Base-by-base conservation (phyloP, 1,139 yeast genomes). In the Hansenula lynferdii region DNA sequence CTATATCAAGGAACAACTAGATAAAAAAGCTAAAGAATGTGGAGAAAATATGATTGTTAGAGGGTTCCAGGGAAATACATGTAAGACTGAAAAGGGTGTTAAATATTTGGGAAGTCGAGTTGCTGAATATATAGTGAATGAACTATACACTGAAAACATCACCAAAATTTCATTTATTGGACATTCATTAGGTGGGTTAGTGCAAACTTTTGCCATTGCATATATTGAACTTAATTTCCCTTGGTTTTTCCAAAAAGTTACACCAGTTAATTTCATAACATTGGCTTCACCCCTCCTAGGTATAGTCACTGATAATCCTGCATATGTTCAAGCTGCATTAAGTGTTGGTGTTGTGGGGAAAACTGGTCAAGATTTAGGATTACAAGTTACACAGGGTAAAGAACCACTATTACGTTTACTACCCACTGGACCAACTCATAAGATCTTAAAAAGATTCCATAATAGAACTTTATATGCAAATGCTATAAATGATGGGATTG, bases 241-340 rank as follows among this genome's bases (percentile, higher is more conserved):
- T 0, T 75, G 80, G 66, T 77, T 84, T 44, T 87, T 92, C 50
- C 55, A 72, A 23, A 64, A 66, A 16, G 74, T 85, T 6, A 64
- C 69, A 42, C 97, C 97, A 0, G 70, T 80, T n/a, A 86, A 89
- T 55, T 90, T 89, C 57, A 73, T 92, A 23, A 71, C 96, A 0
- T 52, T 92, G 44, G 96, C 98, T 0, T 75, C 95, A 0, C 99
- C 99, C 0, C 65, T 90, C 47, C 64, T 94, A 14, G 99, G 98
- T 0, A 79, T 90, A 2, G 77, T 72, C 8, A 74, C 80, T 35
- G 97, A 90, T 53, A 90, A 89, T 55, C 97, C 98, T 0, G 77
- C 80, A 2, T 89, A 85, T 56, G 83, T 94, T 21, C 87, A 86
- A 53, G 65, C 89, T 40, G 94, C 94, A 0, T 67, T 92, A 16